Conservation (phyloP, 2,329 filamentous ascomycete species). For the Aspergillus awamori region DNA sequence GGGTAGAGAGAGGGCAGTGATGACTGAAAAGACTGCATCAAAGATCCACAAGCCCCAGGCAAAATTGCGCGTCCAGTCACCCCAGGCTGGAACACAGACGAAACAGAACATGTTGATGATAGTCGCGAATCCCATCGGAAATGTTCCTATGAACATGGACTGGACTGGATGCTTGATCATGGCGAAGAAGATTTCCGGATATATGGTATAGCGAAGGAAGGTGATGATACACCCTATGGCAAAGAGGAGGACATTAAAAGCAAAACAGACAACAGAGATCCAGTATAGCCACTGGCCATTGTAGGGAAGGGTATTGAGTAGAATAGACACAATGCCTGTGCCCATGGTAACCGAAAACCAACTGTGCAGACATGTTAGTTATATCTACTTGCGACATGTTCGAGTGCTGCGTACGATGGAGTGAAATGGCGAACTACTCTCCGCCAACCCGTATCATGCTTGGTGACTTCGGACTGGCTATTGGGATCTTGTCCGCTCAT, state of each 20-base stretch:
- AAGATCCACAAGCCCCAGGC: slow-evolving; percentile 64
- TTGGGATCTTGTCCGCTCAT: not conserved
- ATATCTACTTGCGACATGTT: not conserved
- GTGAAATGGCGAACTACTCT: slow-evolving; percentile 44
- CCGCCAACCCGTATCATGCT: slow-evolving; percentile 43
- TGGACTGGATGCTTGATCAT: slow-evolving; percentile 70
- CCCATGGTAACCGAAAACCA: slow-evolving; percentile 49
- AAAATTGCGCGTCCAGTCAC: slow-evolving; percentile 57
- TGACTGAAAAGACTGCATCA: slow-evolving; percentile 56
- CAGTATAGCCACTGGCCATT: slow-evolving; percentile 44
- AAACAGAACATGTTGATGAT: slow-evolving; percentile 68
- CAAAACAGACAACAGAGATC: slow-evolving; percentile 42
- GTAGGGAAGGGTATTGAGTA: slow-evolving; percentile 43
- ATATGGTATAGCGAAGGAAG: slow-evolving; percentile 63
- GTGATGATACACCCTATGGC: slow-evolving; percentile 50
- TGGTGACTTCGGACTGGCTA: slow-evolving; percentile 23
- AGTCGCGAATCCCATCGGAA: slow-evolving; percentile 70
- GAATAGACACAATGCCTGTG: slow-evolving; percentile 46
- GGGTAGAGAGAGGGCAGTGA: slow-evolving; percentile 58
- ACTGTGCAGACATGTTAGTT: slow-evolving; percentile 24
- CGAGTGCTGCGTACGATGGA: slow-evolving; percentile 42
- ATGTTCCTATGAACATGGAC: slow-evolving; percentile 68
- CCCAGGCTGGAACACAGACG: slow-evolving; percentile 64
- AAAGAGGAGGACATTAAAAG: slow-evolving; percentile 42
- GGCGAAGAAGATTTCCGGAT: slow-evolving; percentile 65